Conservation (phyloP, 164 flowering plant genomes). For the Buxus sempervirens region DNA sequence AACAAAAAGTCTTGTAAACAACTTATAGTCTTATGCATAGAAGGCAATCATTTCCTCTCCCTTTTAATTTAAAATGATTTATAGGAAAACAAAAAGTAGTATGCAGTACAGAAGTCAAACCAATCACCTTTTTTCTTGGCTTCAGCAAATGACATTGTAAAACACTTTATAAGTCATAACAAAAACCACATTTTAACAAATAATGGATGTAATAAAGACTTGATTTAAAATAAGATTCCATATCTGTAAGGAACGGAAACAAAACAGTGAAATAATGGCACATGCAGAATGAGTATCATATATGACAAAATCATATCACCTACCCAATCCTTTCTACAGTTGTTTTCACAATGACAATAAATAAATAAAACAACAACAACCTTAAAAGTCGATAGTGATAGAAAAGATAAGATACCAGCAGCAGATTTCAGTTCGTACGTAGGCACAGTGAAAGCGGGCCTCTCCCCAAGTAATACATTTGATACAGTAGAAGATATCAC, state of each 20-base stretch:
- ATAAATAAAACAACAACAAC: too few species aligned
- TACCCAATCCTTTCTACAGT: not conserved
- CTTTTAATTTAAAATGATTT: too few species aligned
- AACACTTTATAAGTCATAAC: not conserved
- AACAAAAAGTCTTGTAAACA: too few species aligned
- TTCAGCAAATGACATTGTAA: not conserved
- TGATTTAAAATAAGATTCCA: too few species aligned
- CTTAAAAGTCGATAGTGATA: slow-evolving; percentile 6
- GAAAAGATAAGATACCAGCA: slow-evolving; percentile 74
- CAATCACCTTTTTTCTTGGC: not conserved
- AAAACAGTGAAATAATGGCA: not conserved
- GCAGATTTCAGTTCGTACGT: slow-evolving; percentile 97
- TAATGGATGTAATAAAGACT: too few species aligned
- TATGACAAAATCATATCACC: not conserved
- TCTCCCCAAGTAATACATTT: slow-evolving; percentile 82
- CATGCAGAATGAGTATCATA: not conserved
- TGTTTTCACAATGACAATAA: not conserved
- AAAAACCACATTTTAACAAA: not conserved
- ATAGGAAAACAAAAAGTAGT: not conserved
- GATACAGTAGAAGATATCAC: slow-evolving; percentile 97
- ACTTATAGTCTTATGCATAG: not conserved
- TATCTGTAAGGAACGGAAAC: not conserved
- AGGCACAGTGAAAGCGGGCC: slow-evolving; percentile 97
- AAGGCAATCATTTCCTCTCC: not conserved
- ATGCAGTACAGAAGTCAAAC: not conserved